Conservation (phyloP, 2,329 filamentous ascomycete genomes). For the Alternaria atra region DNA sequence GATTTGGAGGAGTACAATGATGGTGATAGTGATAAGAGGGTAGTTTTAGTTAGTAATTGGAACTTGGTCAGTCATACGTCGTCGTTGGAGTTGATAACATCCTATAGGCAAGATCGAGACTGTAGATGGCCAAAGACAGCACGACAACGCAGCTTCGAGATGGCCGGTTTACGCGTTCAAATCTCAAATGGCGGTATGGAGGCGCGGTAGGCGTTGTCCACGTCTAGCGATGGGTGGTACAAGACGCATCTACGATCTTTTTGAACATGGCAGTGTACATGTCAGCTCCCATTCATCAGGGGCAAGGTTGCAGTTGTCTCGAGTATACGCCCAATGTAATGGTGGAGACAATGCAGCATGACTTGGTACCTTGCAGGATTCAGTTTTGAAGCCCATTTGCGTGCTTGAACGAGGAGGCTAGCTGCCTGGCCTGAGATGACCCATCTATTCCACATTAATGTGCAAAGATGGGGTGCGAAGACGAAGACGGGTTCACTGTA, state of each 20-base stretch:
- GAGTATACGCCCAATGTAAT: not conserved
- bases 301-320: slow-evolving; percentile 13
- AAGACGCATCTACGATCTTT: slow-evolving; percentile 15
- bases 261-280: slow-evolving; percentile 18
- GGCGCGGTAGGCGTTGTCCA: slow-evolving; percentile 24
- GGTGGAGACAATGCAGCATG: not conserved
- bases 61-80: not conserved
- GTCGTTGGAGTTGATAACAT: not conserved
- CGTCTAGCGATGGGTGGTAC: not conserved
- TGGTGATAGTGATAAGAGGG: too few species aligned
- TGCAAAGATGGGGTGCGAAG: not conserved
- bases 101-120: not conserved
- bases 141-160: slow-evolving; percentile 11
- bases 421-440: not conserved
- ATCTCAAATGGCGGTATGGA: slow-evolving; percentile 28
- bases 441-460: not conserved
- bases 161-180: slow-evolving; percentile 3
- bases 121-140: not conserved
- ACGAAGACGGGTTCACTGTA: not conserved
- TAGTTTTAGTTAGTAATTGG: not conserved
- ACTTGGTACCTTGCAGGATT: not conserved
- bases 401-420: not conserved
- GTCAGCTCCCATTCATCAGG: slow-evolving; percentile 21
- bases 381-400: not conserved
- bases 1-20: not conserved